phyloP scores from a whole-genome alignment of 2,329 filamentous ascomycete species.

The Pseudocercospora pini-densiflorae region DNA sequence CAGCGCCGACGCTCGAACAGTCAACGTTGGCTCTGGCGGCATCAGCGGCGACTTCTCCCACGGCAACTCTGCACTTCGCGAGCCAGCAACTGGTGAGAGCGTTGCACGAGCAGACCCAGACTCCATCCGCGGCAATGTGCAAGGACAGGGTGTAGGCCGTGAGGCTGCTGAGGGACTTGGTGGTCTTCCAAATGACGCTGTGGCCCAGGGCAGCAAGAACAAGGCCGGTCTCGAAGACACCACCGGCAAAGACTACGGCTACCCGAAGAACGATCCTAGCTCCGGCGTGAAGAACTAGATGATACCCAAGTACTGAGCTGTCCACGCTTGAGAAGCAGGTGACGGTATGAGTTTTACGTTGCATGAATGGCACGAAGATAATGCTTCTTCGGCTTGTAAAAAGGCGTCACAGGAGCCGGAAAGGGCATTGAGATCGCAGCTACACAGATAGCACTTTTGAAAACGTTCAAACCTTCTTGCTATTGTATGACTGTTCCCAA shows the following conservation, averaged over 20 bases:
- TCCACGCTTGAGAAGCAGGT: not conserved
- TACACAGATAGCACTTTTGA: slow-evolving; percentile 5
- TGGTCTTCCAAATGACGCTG: slow-evolving; percentile 64
- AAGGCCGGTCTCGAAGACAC: slow-evolving; percentile 49
- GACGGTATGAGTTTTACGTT: slow-evolving; percentile 6
- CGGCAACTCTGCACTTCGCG: slow-evolving; percentile 53
- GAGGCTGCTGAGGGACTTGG: slow-evolving; percentile 63
- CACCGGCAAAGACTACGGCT: slow-evolving; percentile 48
- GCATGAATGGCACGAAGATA: slow-evolving; percentile 15
- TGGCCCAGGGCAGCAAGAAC: slow-evolving; percentile 51
- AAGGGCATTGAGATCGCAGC: slow-evolving; percentile 9
- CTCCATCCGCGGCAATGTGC: slow-evolving; percentile 56
- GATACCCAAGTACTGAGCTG: not conserved
- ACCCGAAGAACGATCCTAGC: slow-evolving; percentile 48
- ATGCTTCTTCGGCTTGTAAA: not conserved
- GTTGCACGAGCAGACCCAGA: slow-evolving; percentile 56
- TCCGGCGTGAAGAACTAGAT: slow-evolving; percentile 12
- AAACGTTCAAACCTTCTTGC: not conserved
- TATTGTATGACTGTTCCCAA: not conserved
- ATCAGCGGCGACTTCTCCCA: slow-evolving; percentile 44
- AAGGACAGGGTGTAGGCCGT: slow-evolving; percentile 60
- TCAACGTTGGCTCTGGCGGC: slow-evolving; percentile 71
- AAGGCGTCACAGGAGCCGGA: slow-evolving; percentile 7
- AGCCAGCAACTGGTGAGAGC: slow-evolving; percentile 58
- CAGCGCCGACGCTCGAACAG: slow-evolving; percentile 68